Evolutionary conservation across 2,329 filamentous ascomycete genomes (phyloP), one percentile per base, ranked within the genome.

Genomic region (Apiospora hydei): DNA sequence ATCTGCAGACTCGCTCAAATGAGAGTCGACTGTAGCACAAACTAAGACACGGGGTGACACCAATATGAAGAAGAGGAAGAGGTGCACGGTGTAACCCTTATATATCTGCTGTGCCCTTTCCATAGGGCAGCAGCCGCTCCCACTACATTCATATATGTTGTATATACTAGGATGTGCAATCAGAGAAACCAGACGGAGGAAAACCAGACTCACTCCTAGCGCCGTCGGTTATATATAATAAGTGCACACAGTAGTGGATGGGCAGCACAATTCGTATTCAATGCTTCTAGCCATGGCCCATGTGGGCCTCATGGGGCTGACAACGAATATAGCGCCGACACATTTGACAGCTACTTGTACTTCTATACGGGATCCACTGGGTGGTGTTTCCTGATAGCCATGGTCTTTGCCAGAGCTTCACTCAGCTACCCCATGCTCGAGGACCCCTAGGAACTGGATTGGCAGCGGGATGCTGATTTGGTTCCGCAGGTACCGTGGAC

Each of bases 291-390:
- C 11, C 18, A 64, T 41, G 57, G 57, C 34, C 57, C 7, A 61
- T 61, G 53, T 61, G 53, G 53, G 53, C 53, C 53, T 61, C 51
- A 38, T 34, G 53, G 53, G 30, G 18, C 34, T 61, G 26, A 61
- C 53, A 61, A 61, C 53, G 53, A 61, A 61, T 61, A 34, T 61
- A 61, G 53, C 34, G 53, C n/a, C 57, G 34, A 41, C 57, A 41
- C 8, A 11, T 64, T 64, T 64, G 57, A 41, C 30, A 64, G 57
- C 34, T 41, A 30, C 26, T 30, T 30, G 26, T 30, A 30, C 26
- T 30, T 30, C 26, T 30, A 41, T 64, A 64, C 53, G 53, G 53
- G 53, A 21, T 61, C 30, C 30, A 61, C 53, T 18, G 53, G 18
- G 38, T 14, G 34, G 30, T 34, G 21, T 64, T 61, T 38, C 53